phyloP scores from a whole-genome alignment of 129 eudicot genomes.

The Escallonia herrerae region DNA sequence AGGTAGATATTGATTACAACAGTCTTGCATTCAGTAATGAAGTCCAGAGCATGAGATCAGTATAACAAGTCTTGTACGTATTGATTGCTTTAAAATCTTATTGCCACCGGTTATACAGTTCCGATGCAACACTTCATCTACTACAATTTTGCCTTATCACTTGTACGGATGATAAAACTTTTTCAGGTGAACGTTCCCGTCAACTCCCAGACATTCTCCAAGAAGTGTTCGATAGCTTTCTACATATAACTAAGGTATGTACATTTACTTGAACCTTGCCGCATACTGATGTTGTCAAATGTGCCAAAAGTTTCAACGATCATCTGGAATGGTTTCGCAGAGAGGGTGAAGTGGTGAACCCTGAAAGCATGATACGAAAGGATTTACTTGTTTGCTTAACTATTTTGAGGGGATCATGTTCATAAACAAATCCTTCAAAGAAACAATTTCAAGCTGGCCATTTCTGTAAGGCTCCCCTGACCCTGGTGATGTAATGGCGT shows the following conservation, averaged over 20 bases:
- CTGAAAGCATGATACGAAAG: too few species aligned
- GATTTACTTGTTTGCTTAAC: too few species aligned
- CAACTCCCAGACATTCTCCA: conserved; percentile 36
- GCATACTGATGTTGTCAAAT: too few species aligned
- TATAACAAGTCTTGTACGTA: conserved; percentile 21
- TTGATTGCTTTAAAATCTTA: neutral
- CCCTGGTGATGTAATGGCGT: too few species aligned
- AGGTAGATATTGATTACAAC: conserved; percentile 28
- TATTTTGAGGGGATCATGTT: too few species aligned
- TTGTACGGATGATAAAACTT: neutral
- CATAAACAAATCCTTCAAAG: too few species aligned
- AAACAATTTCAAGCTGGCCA: too few species aligned
- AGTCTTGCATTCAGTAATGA: conserved; percentile 20
- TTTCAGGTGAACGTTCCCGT: conserved; percentile 41
- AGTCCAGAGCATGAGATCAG: conserved; percentile 21
- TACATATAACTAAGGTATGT: conserved; percentile 22
- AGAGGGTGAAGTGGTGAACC: too few species aligned
- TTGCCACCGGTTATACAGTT: neutral
- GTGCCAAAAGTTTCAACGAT: too few species aligned
- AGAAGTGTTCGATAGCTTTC: conserved; percentile 37
- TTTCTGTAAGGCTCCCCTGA: too few species aligned
- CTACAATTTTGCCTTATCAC: too few species aligned
- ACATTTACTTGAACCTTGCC: neutral
- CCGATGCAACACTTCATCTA: neutral
- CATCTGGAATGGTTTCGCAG: too few species aligned